Percentiles rank a stretch among this genome's conserved stretches.
Evolutionary conservation across 331 rosid species (phyloP).

Genomic region (Prunus yedoensis): DNA sequence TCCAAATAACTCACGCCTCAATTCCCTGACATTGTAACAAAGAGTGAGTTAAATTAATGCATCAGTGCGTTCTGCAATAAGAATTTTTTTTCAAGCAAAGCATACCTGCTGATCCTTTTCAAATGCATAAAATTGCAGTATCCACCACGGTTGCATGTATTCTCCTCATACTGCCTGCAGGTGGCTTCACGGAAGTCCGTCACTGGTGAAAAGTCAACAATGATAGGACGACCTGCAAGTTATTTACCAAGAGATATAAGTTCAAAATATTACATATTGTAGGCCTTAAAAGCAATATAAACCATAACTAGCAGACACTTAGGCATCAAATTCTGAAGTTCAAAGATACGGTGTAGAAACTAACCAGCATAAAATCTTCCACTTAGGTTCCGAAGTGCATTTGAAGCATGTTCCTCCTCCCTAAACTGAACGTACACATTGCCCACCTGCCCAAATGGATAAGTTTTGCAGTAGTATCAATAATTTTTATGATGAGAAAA

Average conservation of each 20-base stretch:
- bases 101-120: constrained; percentile 63
- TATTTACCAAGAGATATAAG: background rate
- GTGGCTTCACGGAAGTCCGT: constrained; percentile 79
- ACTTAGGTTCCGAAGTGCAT: constrained; percentile 49
- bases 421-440: constrained; percentile 76
- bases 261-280: background rate
- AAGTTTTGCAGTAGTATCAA: background rate
- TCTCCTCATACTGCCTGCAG: constrained; percentile 76
- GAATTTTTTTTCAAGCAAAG: background rate
- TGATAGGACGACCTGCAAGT: constrained; percentile 50
- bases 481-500: background rate
- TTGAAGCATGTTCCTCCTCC: constrained; percentile 71
- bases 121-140: constrained; percentile 76
- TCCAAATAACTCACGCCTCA: constrained; percentile 69
- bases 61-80: background rate
- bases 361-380: constrained; percentile 72
- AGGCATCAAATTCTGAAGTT: background rate
- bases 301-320: background rate
- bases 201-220: constrained; percentile 72
- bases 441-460: constrained; percentile 45
- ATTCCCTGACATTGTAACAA: constrained; percentile 24
- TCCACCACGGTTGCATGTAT: constrained; percentile 73
- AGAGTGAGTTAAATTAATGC: background rate
- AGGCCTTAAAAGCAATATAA: background rate
- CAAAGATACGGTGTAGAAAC: constrained; percentile 2